phyloP scores from a whole-genome alignment of 495 filamentous ascomycete species.

The Aspergillus olivimuriae region DNA sequence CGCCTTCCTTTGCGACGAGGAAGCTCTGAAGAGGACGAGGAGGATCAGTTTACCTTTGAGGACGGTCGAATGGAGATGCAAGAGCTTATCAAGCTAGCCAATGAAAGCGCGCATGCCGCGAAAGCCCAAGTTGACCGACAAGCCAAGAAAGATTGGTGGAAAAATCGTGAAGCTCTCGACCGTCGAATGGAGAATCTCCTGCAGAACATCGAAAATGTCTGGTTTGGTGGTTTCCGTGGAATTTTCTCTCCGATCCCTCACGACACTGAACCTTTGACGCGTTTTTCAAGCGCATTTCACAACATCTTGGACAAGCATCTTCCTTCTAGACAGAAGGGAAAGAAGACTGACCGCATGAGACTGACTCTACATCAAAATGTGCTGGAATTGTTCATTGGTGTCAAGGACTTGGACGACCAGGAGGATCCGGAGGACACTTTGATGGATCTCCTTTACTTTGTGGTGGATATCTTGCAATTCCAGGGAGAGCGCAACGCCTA shows the following conservation, averaged over 20 bases:
- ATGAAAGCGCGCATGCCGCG: conserved; percentile 73
- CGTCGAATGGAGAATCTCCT: conserved; percentile 69
- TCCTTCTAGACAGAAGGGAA: conserved; percentile 72
- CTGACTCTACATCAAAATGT: conserved; percentile 69
- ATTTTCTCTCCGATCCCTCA: conserved; percentile 72
- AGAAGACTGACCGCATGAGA: conserved; percentile 40
- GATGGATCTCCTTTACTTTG: conserved; percentile 88
- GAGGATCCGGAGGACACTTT: conserved; percentile 79
- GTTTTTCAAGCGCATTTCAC: conserved; percentile 72
- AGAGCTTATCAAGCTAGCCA: conserved; percentile 73
- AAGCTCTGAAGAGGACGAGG: conserved; percentile 73
- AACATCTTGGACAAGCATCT: conserved; percentile 80
- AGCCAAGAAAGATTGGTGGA: conserved; percentile 81
- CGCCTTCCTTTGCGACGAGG: conserved; percentile 78
- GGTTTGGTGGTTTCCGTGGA: conserved; percentile 90
- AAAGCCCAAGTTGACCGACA: conserved; percentile 51
- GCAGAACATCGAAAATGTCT: conserved; percentile 79
- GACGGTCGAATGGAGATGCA: conserved; percentile 69
- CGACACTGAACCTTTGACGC: conserved; percentile 54
- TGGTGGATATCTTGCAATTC: conserved; percentile 94
- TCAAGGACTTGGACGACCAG: conserved; percentile 63
- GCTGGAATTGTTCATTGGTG: conserved; percentile 78
- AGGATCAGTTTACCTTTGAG: conserved; percentile 76
- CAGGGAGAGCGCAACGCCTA: conserved; percentile 94
- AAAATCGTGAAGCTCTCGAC: conserved; percentile 72